Percentiles rank a stretch among this genome's conserved stretches.
Conservation (phyloP, 805 yeast species). For the Clavispora phyllophila region DNA sequence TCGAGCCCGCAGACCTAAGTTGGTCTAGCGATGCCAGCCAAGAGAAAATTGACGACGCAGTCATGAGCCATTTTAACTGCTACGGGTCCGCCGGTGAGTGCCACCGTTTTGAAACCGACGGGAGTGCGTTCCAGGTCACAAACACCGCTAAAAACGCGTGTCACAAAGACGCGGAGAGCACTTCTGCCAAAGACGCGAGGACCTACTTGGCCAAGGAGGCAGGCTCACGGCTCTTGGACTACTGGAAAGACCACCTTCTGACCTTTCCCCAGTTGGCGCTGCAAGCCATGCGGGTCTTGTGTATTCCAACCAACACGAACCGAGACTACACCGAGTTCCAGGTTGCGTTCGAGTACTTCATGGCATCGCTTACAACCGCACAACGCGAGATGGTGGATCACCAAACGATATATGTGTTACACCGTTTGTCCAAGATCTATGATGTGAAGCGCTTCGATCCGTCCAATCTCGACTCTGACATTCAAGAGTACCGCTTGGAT, state of each 20-base stretch:
- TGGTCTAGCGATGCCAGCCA: constrained; percentile 1
- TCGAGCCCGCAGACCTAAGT: neutral
- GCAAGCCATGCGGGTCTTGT: constrained; percentile 12
- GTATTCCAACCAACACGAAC: constrained; percentile 17
- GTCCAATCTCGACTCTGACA: constrained; percentile 13
- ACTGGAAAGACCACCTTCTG: constrained; percentile 17
- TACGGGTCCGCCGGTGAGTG: constrained; percentile 24
- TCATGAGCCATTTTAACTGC: constrained; percentile 23
- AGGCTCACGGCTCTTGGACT: constrained; percentile 14
- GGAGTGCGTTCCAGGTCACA: constrained; percentile 10
- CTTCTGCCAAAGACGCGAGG: too few relatives aligned
- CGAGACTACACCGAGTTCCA: constrained; percentile 13
- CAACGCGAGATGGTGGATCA: constrained; percentile 8
- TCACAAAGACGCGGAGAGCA: neutral
- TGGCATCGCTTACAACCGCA: constrained; percentile 5
- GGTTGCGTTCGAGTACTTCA: constrained; percentile 7
- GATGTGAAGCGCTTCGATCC: constrained; percentile 16
- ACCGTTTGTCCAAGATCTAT: constrained; percentile 11
- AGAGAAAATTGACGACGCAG: constrained; percentile 16
- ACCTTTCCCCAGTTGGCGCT: constrained; percentile 14
- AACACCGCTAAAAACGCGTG: neutral
- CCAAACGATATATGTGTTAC: constrained; percentile 15
- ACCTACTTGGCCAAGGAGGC: constrained; percentile 11
- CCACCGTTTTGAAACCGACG: constrained; percentile 21
- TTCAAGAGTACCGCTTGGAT: constrained; percentile 9